Percentiles rank a stretch among this genome's conserved stretches.
Evolutionary conservation across 2,329 filamentous ascomycete species (phyloP).

Genomic region (Pseudocercospora cruenta): DNA sequence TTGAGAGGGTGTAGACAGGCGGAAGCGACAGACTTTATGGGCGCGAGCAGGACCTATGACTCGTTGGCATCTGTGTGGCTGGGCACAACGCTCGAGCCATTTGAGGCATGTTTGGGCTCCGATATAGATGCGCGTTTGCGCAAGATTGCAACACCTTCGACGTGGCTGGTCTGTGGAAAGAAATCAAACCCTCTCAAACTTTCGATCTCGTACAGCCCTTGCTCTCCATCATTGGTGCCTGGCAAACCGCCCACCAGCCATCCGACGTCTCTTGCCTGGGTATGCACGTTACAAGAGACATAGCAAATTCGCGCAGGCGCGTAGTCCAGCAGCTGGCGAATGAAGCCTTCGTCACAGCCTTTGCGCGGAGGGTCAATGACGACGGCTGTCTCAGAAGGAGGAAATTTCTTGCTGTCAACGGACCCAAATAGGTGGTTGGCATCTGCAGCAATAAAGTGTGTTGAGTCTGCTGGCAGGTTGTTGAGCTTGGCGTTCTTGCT

Average conservation of each 20-base stretch:
- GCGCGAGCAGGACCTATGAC: background rate
- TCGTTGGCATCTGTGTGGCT: conserved; percentile 4
- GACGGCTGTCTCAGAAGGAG: conserved; percentile 82
- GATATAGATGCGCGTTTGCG: conserved; percentile 41
- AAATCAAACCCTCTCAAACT: conserved; percentile 93
- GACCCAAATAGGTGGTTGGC: conserved; percentile 79
- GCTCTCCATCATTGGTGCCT: conserved; percentile 39
- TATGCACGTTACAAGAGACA: conserved; percentile 97
- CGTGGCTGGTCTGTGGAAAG: conserved; percentile 82
- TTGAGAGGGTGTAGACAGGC: background rate
- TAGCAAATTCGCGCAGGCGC: conserved; percentile 83
- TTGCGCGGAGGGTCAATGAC: conserved; percentile 96
- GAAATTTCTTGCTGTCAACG: conserved; percentile 62
- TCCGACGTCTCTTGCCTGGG: conserved; percentile 90
- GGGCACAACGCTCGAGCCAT: background rate
- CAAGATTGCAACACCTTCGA: conserved; percentile 66
- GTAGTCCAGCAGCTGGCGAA: conserved; percentile 77
- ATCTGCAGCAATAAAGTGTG: conserved; percentile 86
- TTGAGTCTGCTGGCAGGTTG: conserved; percentile 66
- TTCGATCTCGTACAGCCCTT: conserved; percentile 76
- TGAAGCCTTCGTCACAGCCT: conserved; percentile 84
- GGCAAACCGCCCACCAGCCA: conserved; percentile 74
- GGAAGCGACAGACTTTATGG: background rate
- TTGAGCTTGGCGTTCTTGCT: conserved; percentile 79
- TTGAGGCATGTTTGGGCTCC: conserved; percentile 3